Evolutionary conservation across 176 grass and related monocot species (phyloP), one percentile per base, ranked within the genome.

Genomic region (Chrysopogon serrulatus): DNA sequence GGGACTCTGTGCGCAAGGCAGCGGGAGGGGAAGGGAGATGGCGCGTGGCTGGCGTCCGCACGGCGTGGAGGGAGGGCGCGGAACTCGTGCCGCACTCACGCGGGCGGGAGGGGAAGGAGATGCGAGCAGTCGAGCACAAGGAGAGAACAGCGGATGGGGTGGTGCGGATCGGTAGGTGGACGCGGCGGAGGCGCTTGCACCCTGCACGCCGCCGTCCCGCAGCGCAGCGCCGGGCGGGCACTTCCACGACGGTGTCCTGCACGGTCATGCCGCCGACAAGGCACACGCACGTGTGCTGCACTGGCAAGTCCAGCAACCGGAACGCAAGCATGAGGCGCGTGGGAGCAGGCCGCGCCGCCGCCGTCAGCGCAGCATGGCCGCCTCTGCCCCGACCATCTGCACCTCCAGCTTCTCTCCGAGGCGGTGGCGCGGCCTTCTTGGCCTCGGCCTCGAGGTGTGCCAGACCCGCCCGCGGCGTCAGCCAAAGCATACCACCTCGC

Each of bases 221-320:
- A 82, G 66, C 64, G 64, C 49, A n/a, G n/a, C n/a, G n/a, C n/a
- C n/a, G n/a, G 33, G 32, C 87, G 13, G 85, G 77, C 72, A 90
- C 88, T 47, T 60, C 82, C 28, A 87, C 87, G n/a, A 84, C 85
- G 71, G 73, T 85, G 45, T 93, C 80, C 82, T 79, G 91, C 81
- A 93, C 80, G 33, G 86, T 81, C 5, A 78, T 56, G 19, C 68
- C 84, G 16, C 65, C 86, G 21, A 80, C 40, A 13, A 65, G 74
- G 42, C 24, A 34, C 66, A 93, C 53, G 44, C 80, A 68, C 17
- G 91, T 84, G 74, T 93, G 91, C 40, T 73, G 62, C 71, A 93
- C 84, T 6, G n/a, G 37, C 51, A 93, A 65, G 15, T 87, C 62
- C 70, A 93, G 71, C 49, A 24, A n/a, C 0, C 84, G 80, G 4